Evolutionary conservation across 768 basidiomycete species (phyloP).

Genomic region (Xerocomellus intermedius): DNA sequence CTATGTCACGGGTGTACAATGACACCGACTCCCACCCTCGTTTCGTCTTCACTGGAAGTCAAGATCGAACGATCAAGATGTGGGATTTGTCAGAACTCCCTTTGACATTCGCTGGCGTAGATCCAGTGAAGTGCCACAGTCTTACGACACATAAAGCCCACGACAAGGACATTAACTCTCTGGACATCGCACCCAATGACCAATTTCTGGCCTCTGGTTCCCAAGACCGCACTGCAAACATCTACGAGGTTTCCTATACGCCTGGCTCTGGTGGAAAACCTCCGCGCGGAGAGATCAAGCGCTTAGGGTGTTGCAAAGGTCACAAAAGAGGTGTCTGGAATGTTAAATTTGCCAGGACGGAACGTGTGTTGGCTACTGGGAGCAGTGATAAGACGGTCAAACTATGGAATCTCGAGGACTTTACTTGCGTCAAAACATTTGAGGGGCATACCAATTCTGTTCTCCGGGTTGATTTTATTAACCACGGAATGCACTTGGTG

Average conservation of each 20-base stretch:
- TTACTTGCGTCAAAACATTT: constrained; percentile 91
- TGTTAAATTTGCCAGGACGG: constrained; percentile 82
- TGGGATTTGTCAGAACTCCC: constrained; percentile 80
- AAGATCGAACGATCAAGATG: constrained; percentile 97
- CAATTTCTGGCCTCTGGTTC: constrained; percentile 87
- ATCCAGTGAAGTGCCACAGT: constrained; percentile 59
- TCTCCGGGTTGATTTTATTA: constrained; percentile 87
- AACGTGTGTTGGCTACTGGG: constrained; percentile 86
- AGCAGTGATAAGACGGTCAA: constrained; percentile 95
- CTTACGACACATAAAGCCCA: constrained; percentile 88
- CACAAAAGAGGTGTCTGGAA: constrained; percentile 97
- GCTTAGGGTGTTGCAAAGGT: constrained; percentile 87
- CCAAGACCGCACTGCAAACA: constrained; percentile 92
- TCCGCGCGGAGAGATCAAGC: constrained; percentile 66
- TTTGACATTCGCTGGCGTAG: constrained; percentile 24
- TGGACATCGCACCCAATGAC: constrained; percentile 92
- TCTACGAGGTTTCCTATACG: constrained; percentile 73
- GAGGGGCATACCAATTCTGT: constrained; percentile 99
- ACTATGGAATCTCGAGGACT: constrained; percentile 93
- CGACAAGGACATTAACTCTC: constrained; percentile 97
- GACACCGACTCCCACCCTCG: constrained; percentile 34
- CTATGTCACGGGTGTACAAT: constrained; percentile 57
- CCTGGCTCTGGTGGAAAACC: constrained; percentile 39
- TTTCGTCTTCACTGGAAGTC: constrained; percentile 93
- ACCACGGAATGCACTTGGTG: constrained; percentile 79